phyloP scores from a whole-genome alignment of 2,329 filamentous ascomycete species.

The Penicillium sp. region DNA sequence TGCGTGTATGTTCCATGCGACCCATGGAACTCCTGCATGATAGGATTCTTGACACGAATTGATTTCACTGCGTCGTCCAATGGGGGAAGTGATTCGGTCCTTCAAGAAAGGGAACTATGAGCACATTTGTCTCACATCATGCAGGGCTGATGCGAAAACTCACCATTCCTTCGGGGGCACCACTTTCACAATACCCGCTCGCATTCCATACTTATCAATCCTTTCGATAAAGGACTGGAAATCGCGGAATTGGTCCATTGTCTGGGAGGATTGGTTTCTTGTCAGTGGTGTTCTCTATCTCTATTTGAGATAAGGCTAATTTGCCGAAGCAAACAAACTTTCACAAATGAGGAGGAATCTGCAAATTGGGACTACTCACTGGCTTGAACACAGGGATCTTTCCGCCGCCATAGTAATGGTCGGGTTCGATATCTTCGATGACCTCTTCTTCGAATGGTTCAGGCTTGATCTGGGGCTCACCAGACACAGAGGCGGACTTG shows the following conservation, averaged over 20 bases:
- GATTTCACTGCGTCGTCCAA: conserved; percentile 86
- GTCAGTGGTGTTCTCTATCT: not conserved
- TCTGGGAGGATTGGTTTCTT: conserved; percentile 46
- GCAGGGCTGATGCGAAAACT: conserved; percentile 32
- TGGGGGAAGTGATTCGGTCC: conserved; percentile 70
- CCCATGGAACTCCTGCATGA: conserved; percentile 97
- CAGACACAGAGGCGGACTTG: conserved; percentile 27
- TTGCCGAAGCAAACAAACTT: not conserved
- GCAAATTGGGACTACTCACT: conserved; percentile 46
- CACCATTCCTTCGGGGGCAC: conserved; percentile 94
- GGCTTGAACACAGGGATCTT: conserved; percentile 93
- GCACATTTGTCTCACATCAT: conserved; percentile 6
- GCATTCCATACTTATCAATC: conserved; percentile 94
- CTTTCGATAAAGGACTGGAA: conserved; percentile 91
- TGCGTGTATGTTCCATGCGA: conserved; percentile 94
- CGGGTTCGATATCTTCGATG: conserved; percentile 75
- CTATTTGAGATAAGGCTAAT: conserved; percentile 9
- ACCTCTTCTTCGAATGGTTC: conserved; percentile 68
- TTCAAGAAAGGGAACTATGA: conserved; percentile 32
- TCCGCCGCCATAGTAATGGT: conserved; percentile 81
- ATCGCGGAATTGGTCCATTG: conserved; percentile 90
- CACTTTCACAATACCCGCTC: conserved; percentile 94
- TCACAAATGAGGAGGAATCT: not conserved
- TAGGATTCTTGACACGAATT: conserved; percentile 92
- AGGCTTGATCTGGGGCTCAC: conserved; percentile 36